A percentile compares a stretch with the other conserved stretches of the same genome.
Conservation (phyloP, 208 protist genomes). For the Leishmania arabica region DNA sequence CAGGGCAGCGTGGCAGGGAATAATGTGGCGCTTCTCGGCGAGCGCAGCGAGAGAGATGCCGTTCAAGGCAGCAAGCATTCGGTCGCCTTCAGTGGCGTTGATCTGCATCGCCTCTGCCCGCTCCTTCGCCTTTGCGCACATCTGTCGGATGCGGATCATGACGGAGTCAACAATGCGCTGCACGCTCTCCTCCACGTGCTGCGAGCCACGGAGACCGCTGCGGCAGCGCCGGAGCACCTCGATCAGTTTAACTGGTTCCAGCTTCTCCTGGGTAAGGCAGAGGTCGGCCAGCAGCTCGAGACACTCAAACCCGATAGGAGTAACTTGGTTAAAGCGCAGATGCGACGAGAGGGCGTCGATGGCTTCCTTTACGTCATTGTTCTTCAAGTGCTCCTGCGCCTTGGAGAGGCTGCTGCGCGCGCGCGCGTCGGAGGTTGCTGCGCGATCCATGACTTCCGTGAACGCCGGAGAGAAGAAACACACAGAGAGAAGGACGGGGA, state of each 20-base stretch:
- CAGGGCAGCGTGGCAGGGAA: constrained; percentile 44
- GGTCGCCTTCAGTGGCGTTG: constrained; percentile 42
- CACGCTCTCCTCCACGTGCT: constrained; percentile 59
- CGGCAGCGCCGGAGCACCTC: constrained; percentile 35
- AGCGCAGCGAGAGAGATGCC: constrained; percentile 52
- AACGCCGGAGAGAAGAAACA: background rate
- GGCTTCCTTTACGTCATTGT: constrained; percentile 49
- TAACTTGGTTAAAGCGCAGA: constrained; percentile 41
- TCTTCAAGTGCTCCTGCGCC: constrained; percentile 49
- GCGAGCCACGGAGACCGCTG: constrained; percentile 50
- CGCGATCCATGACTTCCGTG: constrained; percentile 14
- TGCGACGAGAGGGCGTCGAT: constrained; percentile 46
- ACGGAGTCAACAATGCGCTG: constrained; percentile 53
- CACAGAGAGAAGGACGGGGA: constrained; percentile 1
- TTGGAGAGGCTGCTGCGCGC: constrained; percentile 54
- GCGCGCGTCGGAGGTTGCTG: constrained; percentile 45
- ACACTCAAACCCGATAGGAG: constrained; percentile 45
- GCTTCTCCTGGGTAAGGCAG: constrained; percentile 44
- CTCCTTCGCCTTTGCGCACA: constrained; percentile 37
- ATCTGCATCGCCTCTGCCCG: constrained; percentile 33
- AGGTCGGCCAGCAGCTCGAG: constrained; percentile 66
- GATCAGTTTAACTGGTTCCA: constrained; percentile 23
- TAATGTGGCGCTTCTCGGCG: constrained; percentile 54
- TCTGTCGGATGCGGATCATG: constrained; percentile 43
- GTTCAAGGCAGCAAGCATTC: constrained; percentile 58